These are phyloP conservation scores for Calonectria crousiana DNA, from an alignment of 2,329 filamentous ascomycete genomes.

Conservation along the genomic window DNA sequence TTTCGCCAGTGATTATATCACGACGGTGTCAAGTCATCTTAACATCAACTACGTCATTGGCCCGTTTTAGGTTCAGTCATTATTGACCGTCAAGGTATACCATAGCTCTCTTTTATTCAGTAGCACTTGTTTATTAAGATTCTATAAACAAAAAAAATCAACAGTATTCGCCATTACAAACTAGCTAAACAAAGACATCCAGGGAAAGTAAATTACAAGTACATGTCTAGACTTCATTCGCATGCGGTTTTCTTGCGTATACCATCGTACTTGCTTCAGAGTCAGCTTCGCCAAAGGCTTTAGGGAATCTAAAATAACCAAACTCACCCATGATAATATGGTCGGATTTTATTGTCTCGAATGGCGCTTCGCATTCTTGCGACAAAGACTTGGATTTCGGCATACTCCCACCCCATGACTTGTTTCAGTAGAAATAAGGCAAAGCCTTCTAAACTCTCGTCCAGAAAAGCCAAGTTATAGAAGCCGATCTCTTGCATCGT, in stretches of 20 bases:
- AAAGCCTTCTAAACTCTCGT: constrained; percentile 31
- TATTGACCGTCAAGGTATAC: not conserved
- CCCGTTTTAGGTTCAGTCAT: not conserved
- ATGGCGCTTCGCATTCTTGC: constrained; percentile 30
- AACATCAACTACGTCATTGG: not conserved
- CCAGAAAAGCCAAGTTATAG: constrained; percentile 29
- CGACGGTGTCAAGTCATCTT: not conserved
- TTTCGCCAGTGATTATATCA: not conserved
- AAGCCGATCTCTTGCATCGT: constrained; percentile 34
- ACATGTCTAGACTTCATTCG: not conserved
- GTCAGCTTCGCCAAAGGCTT: not conserved
- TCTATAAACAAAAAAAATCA: not conserved
- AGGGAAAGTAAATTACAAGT: not conserved
- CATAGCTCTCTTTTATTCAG: not conserved
- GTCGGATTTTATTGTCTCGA: not conserved
- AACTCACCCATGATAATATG: constrained; percentile 21
- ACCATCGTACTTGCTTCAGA: not conserved
- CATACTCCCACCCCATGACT: constrained; percentile 33
- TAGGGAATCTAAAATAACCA: not conserved
- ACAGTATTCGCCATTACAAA: not conserved
- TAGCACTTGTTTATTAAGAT: not conserved
- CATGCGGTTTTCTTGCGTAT: not conserved
- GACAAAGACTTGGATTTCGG: constrained; percentile 28
- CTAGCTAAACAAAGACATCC: not conserved
- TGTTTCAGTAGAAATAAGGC: constrained; percentile 29